Conservation (phyloP, 202 grass and related monocot genomes). For the Cymbopogon flexuosus region DNA sequence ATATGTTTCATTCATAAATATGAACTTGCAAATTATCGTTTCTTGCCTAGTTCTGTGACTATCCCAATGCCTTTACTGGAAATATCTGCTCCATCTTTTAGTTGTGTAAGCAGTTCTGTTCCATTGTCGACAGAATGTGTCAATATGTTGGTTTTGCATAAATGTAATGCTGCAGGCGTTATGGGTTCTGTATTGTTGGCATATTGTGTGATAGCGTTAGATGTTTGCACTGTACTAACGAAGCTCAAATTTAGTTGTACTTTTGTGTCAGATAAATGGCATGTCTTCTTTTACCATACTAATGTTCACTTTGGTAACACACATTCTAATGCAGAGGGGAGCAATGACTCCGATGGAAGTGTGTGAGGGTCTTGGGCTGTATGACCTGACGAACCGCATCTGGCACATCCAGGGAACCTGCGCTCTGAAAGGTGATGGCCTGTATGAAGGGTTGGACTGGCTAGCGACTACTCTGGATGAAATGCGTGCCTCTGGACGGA, state of each 20-base stretch:
- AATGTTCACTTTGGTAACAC: background rate
- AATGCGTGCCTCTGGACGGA: slow-evolving; percentile 62
- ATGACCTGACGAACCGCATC: slow-evolving; percentile 70
- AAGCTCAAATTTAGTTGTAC: background rate
- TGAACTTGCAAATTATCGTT: background rate
- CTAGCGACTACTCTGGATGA: slow-evolving; percentile 69
- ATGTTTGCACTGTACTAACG: background rate
- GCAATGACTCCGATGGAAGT: slow-evolving; percentile 96
- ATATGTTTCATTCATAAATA: background rate
- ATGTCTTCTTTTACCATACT: background rate
- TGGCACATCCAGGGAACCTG: slow-evolving; percentile 99
- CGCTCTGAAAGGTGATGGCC: slow-evolving; percentile 78
- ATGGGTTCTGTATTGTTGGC: background rate
- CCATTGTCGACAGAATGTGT: background rate
- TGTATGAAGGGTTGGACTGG: slow-evolving; percentile 98
- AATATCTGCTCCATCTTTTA: background rate
- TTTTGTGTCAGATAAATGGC: background rate
- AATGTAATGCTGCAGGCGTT: background rate
- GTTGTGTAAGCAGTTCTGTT: background rate
- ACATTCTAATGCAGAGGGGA: slow-evolving; percentile 55
- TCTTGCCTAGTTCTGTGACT: background rate
- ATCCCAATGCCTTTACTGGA: background rate
- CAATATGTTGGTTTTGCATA: background rate
- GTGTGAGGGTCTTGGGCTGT: slow-evolving; percentile 77
- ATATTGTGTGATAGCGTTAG: background rate